Percentiles rank a stretch among this genome's conserved stretches.
Evolutionary conservation across 2,329 filamentous ascomycete genomes (phyloP).

Genomic region (Drechslera avenae): DNA sequence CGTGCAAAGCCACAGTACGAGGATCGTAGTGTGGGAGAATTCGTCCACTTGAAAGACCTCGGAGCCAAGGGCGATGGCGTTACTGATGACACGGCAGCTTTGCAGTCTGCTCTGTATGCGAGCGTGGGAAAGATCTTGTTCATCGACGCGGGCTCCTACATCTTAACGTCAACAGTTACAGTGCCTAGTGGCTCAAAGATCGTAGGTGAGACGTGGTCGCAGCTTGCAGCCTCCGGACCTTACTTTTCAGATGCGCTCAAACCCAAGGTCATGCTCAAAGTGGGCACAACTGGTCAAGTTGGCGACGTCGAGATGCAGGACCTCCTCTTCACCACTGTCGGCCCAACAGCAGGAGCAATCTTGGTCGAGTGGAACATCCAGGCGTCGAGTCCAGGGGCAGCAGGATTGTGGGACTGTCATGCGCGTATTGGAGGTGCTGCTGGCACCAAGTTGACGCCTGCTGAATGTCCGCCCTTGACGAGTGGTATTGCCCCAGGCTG

Average conservation of each 20-base stretch:
- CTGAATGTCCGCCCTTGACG: constrained; percentile 69
- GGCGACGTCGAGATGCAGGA: constrained; percentile 27
- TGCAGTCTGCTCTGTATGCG: constrained; percentile 72
- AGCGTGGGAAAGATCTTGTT: constrained; percentile 51
- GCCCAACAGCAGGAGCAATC: constrained; percentile 67
- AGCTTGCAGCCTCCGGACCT: constrained; percentile 19
- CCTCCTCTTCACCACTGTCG: constrained; percentile 49
- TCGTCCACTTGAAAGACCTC: neutral
- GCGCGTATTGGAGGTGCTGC: constrained; percentile 68
- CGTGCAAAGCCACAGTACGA: too few relatives aligned
- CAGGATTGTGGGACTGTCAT: constrained; percentile 23
- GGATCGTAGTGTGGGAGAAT: too few relatives aligned
- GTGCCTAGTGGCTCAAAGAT: constrained; percentile 19
- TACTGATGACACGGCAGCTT: constrained; percentile 76
- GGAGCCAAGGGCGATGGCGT: constrained; percentile 69
- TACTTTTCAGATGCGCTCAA: constrained; percentile 20
- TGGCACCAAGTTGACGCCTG: constrained; percentile 74
- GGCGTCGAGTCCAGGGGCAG: constrained; percentile 5
- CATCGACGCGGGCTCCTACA: constrained; percentile 24
- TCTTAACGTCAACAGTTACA: constrained; percentile 20
- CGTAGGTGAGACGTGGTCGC: constrained; percentile 24
- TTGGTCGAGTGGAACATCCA: constrained; percentile 73
- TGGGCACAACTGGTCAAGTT: constrained; percentile 22
- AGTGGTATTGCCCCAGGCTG: constrained; percentile 59
- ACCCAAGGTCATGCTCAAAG: constrained; percentile 21